Evolutionary conservation across 2,329 filamentous ascomycete genomes (phyloP), one percentile per base, ranked within the genome.

Genomic region (Ceratocystis ficicola): DNA sequence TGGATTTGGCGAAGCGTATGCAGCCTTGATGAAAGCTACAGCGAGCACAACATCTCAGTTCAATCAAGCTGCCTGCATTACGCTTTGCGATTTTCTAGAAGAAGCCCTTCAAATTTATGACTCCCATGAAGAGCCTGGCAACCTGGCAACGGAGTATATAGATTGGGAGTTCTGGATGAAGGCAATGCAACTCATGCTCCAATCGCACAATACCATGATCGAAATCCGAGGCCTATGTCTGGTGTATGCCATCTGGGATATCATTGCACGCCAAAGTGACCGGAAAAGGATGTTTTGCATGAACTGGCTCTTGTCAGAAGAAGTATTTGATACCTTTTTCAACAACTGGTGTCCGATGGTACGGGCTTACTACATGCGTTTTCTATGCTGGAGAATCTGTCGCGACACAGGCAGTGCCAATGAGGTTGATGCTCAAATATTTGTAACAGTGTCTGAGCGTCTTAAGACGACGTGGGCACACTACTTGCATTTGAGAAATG

Each of bases 271-370:
- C 44, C 82, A 89, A 65, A 81, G 86, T 1, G 76, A 78, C 63
- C 82, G 88, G 62, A 95, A 93, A 74, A 79, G 82, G 66, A 77
- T 81, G 15, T 73, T 95, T 20, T 95, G 89, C 72, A 71, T 88
- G 32, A 83, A 85, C 25, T 92, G 94, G 79, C 76, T 96, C 48
- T 77, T 96, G 12, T 82, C 86, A 5, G 86, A 88, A 65, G 80
- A 86, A 30, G 82, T 87, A 1, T 96, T 96, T 73, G 85, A 89
- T 72, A 84, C 83, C 68, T 86, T 90, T 68, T 96, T 96, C 76
- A 93, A 88, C 72, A 90, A 96, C 72, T 96, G 92, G 91, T 95
- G 90, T 72, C 90, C 92, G 0, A 95, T 96, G 92, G 90, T 96
- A 25, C 84, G 92, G 68, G 88, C 90, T 15, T 96, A 96, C 74